Base-by-base conservation (phyloP, 768 basidiomycete species). In the Termitomyces sp. region DNA sequence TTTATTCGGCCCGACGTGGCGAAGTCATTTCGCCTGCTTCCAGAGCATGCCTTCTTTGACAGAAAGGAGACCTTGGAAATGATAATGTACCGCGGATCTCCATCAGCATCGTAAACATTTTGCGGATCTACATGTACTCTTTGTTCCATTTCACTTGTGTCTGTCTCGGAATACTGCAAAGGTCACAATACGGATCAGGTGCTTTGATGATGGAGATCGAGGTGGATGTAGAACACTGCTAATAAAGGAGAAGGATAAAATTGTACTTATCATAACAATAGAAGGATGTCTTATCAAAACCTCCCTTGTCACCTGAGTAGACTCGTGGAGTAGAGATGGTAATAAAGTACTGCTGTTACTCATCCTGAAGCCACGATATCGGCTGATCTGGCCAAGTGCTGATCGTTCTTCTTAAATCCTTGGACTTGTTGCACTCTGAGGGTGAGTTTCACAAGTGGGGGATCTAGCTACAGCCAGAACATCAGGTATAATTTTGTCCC, bases 1-100 rank as follows among this genome's bases (percentile, higher is more conserved):
- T 54, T 31, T 42, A n/a, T 48, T 54, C 62, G 52, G 58, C 48
- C 61, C 61, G 61, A 54, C 48, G 52, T 33, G 47, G 46, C 51
- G 59, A 33, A 22, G 20, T 15, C 34, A 36, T 11, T 12, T n/a
- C 18, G 2, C 36, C 13, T 44, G 22, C 47, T 13, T 31, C 9
- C 6, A 11, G 54, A 39, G 18, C 11, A n/a, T 6, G 6, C 36
- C 20, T 51, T 58, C 37, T 55, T 46, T 55, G 60, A 54, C 60
- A 51, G 52, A 55, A 55, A 58, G 52, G 60, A 54, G 46, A 16
- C 46, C 13, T 22, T 49, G 11, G n/a, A 34, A 60, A 24, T 31
- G 9, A 18, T 20, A 11, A 27, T 20, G 27, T 34, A 30, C 45
- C 33, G 37, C 54, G 45, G 61, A 62, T 58, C 37, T 53, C 22